phyloP scores from a whole-genome alignment of 176 grass and related monocot species.

The Canna indica region DNA sequence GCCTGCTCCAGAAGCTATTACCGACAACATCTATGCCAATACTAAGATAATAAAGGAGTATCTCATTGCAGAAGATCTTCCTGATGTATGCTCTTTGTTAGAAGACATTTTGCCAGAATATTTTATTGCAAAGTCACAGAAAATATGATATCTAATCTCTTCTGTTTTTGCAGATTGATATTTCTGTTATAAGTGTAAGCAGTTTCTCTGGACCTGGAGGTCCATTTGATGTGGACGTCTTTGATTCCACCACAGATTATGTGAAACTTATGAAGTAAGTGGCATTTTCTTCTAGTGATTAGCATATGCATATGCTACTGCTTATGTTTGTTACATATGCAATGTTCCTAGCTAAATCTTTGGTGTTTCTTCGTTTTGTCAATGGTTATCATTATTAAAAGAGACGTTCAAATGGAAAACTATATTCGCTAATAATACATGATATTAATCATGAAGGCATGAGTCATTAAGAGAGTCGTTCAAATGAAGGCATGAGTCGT shows the following conservation, averaged over 20 bases:
- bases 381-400: no score
- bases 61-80: conserved; percentile 73
- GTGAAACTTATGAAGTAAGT: conserved; percentile 96
- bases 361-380: no score
- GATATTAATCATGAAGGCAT: no score
- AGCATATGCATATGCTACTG: no score
- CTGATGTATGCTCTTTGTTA: conserved; percentile 17
- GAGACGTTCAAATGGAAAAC: no score
- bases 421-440: no score
- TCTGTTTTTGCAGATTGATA: conserved; percentile 64
- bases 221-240: conserved; percentile 86
- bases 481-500: no score
- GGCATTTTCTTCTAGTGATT: conserved; percentile 14
- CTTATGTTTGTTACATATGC: no score
- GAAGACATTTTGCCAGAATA: neutral
- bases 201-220: conserved; percentile 75
- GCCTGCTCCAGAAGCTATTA: conserved; percentile 80
- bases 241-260: conserved; percentile 85
- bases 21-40: conserved; percentile 79
- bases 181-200: conserved; percentile 64
- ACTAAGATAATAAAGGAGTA: conserved; percentile 79
- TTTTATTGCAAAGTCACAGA: neutral
- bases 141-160: neutral
- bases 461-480: no score
- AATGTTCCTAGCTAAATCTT: no score